Evolutionary conservation across 805 yeast genomes (phyloP).

Genomic region (Candida awuae): DNA sequence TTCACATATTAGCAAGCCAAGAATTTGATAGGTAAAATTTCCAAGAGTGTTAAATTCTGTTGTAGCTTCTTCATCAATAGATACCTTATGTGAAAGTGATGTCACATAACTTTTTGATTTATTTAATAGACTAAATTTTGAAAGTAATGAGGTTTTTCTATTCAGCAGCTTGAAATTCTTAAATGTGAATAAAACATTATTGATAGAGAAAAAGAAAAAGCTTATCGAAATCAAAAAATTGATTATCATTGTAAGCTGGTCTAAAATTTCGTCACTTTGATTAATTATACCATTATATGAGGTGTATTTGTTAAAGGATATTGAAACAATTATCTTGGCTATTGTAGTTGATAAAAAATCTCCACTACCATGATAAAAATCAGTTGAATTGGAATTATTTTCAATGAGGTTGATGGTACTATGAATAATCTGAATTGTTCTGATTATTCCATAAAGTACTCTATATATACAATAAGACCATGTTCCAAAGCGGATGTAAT

Average conservation of each 20-base stretch:
- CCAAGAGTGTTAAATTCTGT: background rate
- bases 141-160: no score
- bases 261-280: slow-evolving; percentile 32
- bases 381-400: background rate
- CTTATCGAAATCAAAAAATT: slow-evolving; percentile 49
- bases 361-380: slow-evolving; percentile 9
- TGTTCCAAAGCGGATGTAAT: slow-evolving; percentile 20
- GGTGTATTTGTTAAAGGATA: background rate
- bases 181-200: slow-evolving; percentile 55
- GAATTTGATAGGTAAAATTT: background rate
- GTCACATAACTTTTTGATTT: background rate
- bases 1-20: slow-evolving; percentile 21
- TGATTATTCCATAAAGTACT: slow-evolving; percentile 20
- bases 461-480: slow-evolving; percentile 45
- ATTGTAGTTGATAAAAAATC: slow-evolving; percentile 39
- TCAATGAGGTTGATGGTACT: background rate
- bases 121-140: slow-evolving; percentile 8
- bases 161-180: slow-evolving; percentile 35
- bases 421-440: background rate
- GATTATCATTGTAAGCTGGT: slow-evolving; percentile 30
- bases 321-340: slow-evolving; percentile 30
- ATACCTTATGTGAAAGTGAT: no score
- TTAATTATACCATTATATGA: slow-evolving; percentile 21
- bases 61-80: no score
- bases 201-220: slow-evolving; percentile 54